phyloP scores from a whole-genome alignment of 78 protist species.

The Tieghemostelium lacteum region DNA sequence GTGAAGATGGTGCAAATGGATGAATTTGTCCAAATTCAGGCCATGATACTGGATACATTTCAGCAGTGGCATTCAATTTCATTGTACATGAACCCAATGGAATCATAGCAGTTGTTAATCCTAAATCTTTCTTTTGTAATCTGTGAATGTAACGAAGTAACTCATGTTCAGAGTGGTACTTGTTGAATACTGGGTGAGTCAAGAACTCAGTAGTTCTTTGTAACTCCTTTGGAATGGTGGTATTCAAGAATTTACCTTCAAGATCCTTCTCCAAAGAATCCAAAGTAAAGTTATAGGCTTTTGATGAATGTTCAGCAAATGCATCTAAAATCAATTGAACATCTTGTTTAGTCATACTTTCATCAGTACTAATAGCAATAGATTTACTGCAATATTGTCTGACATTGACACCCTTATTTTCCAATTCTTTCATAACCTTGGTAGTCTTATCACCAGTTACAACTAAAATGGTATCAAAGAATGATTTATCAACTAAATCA shows the following conservation, averaged over 20 bases:
- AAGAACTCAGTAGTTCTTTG: constrained; percentile 74
- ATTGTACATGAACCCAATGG: constrained; percentile 97
- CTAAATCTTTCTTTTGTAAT: constrained; percentile 93
- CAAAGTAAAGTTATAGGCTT: constrained; percentile 18
- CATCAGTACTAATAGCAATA: constrained; percentile 92
- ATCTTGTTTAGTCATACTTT: constrained; percentile 74
- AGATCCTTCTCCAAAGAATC: background rate
- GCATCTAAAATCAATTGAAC: constrained; percentile 48
- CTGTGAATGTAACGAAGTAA: constrained; percentile 93
- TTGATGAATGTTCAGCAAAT: constrained; percentile 60
- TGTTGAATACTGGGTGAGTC: constrained; percentile 93
- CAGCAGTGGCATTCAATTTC: constrained; percentile 98
- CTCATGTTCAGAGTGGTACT: constrained; percentile 93
- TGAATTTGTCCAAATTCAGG: constrained; percentile 94
- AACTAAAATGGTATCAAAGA: constrained; percentile 91
- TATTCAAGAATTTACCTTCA: too few species aligned
- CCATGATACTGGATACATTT: constrained; percentile 97
- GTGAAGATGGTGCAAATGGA: constrained; percentile 96
- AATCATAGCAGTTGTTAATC: constrained; percentile 92
- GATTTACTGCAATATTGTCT: constrained; percentile 71
- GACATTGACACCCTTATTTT: constrained; percentile 84
- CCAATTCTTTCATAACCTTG: constrained; percentile 43
- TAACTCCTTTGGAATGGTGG: constrained; percentile 19
- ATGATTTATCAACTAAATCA: constrained; percentile 8
- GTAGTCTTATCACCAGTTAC: background rate